Percentiles rank a stretch among this genome's conserved stretches.
Evolutionary conservation across 73 alveolate genomes (phyloP).

Genomic region (Symbiodinium natans): DNA sequence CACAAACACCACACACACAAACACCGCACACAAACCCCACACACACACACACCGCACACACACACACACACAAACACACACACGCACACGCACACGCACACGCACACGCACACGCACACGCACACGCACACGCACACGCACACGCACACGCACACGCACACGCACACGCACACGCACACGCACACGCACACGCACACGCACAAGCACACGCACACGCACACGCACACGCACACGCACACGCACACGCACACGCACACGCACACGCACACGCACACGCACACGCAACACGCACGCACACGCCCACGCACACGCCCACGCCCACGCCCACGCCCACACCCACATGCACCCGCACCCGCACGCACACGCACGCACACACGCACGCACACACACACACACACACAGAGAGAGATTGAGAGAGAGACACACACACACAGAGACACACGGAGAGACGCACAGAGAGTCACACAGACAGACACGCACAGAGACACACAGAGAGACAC

Average conservation of each 20-base stretch:
- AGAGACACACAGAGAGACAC: not conserved
- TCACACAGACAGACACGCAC: not conserved
- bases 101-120: conserved; percentile 26
- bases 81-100: conserved; percentile 2
- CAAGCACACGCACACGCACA: too few species aligned
- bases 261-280: too few species aligned
- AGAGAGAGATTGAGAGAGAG: not conserved
- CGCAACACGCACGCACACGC: too few species aligned
- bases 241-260: conserved; percentile 20
- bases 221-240: conserved; percentile 9
- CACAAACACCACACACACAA: too few species aligned
- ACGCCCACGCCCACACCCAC: conserved; percentile 25
- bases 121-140: conserved; percentile 23
- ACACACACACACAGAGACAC: conserved; percentile 7
- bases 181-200: conserved; percentile 34
- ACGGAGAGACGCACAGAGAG: not conserved
- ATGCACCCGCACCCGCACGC: too few species aligned
- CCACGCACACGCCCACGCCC: too few species aligned
- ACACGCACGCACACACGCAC: not conserved
- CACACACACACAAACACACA: too few species aligned
- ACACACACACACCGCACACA: too few species aligned
- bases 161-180: conserved; percentile 36
- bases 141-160: not conserved
- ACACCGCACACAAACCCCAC: too few species aligned
- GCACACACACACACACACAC: not conserved